A percentile compares a stretch with the other conserved stretches of the same genome.
These are phyloP conservation scores for Abortiporus biennis DNA, from an alignment of 1,284 basidiomycete species.

Conservation along the genomic window DNA sequence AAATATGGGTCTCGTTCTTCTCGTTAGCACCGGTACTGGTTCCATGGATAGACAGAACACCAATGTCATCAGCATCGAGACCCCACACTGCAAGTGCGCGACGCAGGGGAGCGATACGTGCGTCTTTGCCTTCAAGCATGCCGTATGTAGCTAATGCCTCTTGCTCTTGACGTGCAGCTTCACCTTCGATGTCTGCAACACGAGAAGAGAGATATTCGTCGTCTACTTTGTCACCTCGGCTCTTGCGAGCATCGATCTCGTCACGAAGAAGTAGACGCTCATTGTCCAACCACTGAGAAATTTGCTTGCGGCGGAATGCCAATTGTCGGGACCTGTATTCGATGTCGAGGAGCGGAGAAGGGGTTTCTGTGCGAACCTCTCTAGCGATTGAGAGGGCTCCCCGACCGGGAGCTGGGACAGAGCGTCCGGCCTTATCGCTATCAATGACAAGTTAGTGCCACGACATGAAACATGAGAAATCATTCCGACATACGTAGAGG, in stretches of 20 bases:
- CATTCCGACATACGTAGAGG: too few species aligned
- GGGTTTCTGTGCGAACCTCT: slow-evolving; percentile 71
- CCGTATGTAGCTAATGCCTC: slow-evolving; percentile 87
- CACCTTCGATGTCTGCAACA: slow-evolving; percentile 80
- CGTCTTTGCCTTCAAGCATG: slow-evolving; percentile 89
- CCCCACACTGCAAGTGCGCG: slow-evolving; percentile 97
- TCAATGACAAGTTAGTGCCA: slow-evolving; percentile 36
- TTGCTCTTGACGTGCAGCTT: slow-evolving; percentile 87
- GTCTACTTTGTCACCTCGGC: slow-evolving; percentile 46
- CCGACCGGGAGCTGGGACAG: slow-evolving; percentile 89
- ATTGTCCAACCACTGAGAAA: slow-evolving; percentile 89
- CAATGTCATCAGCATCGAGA: slow-evolving; percentile 88
- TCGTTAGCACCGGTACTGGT: slow-evolving; percentile 98
- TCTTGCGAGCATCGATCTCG: slow-evolving; percentile 63
- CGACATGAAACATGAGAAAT: slow-evolving; percentile 24
- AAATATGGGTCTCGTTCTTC: slow-evolving; percentile 96
- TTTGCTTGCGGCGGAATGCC: slow-evolving; percentile 88
- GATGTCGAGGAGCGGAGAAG: slow-evolving; percentile 74
- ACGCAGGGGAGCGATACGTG: slow-evolving; percentile 84
- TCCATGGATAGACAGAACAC: slow-evolving; percentile 85
- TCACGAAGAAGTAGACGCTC: slow-evolving; percentile 80
- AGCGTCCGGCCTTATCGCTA: slow-evolving; percentile 96
- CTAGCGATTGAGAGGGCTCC: slow-evolving; percentile 86
- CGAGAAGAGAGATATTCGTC: slow-evolving; percentile 70
- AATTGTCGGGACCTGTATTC: slow-evolving; percentile 89